These are phyloP conservation scores for Leptographium procerum DNA, from an alignment of 2,329 filamentous ascomycete species.

Conservation along the genomic window DNA sequence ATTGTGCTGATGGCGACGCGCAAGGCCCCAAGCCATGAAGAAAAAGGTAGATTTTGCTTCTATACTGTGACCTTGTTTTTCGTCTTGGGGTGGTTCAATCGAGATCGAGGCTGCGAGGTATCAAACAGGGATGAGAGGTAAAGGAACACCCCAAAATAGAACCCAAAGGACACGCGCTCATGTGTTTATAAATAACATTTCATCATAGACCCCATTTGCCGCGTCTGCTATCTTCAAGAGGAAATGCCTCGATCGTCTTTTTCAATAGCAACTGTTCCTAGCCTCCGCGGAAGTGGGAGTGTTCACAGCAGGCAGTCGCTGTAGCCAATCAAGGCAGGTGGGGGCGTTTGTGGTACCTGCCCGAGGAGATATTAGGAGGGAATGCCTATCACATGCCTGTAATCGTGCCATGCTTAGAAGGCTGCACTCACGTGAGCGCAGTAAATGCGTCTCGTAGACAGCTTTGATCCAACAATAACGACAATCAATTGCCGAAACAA, in stretches of 20 bases:
- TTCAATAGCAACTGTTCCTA: background rate
- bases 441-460: no score
- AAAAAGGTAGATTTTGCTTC: background rate
- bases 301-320: no score
- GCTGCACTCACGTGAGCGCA: no score
- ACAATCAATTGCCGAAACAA: no score
- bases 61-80: no score
- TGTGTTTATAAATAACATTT: background rate
- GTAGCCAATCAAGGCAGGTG: background rate
- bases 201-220: no score
- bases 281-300: background rate
- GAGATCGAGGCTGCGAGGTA: background rate
- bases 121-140: background rate
- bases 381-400: no score
- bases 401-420: no score
- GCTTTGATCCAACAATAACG: no score
- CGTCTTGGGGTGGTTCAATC: no score
- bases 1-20: slow-evolving; percentile 33
- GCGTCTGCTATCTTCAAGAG: background rate
- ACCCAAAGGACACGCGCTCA: background rate
- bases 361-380: background rate
- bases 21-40: slow-evolving; percentile 17
- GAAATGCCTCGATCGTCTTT: background rate
- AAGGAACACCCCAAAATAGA: background rate
- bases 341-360: background rate